Conservation (phyloP, 1,139 yeast species). For the Pneumocystis sp. region DNA sequence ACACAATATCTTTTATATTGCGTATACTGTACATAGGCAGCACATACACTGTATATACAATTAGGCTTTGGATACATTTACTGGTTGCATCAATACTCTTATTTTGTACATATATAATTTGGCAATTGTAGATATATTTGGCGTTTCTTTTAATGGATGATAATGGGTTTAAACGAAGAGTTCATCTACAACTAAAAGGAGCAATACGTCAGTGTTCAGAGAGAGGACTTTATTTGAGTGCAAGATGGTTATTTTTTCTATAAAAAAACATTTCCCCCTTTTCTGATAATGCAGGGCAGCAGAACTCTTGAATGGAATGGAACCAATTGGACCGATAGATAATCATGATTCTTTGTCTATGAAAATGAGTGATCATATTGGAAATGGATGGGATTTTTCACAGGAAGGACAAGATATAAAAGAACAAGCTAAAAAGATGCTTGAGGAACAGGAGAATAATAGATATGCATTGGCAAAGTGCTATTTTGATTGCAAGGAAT, state of each 20-base stretch:
- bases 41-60: no score
- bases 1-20: no score
- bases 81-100: not conserved
- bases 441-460: slow-evolving; percentile 28
- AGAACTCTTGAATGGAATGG: slow-evolving; percentile 52
- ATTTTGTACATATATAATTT: not conserved
- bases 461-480: slow-evolving; percentile 48
- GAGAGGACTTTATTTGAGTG: slow-evolving; percentile 8
- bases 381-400: not conserved
- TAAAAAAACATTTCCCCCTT: not conserved
- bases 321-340: slow-evolving; percentile 15
- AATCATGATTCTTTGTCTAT: not conserved
- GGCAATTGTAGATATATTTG: not conserved
- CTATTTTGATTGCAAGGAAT: slow-evolving; percentile 73
- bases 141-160: not conserved
- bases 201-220: slow-evolving; percentile 3
- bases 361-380: not conserved
- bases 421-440: slow-evolving; percentile 8
- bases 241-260: slow-evolving; percentile 9
- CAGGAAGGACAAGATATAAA: slow-evolving; percentile 1
- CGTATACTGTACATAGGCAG: no score
- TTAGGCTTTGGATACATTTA: no score
- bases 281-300: slow-evolving; percentile 28
- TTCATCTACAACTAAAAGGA: not conserved
- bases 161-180: not conserved